Percentiles rank a stretch among this genome's conserved stretches.
Conservation (phyloP, 257 asterid genomes). For the Plantago major region DNA sequence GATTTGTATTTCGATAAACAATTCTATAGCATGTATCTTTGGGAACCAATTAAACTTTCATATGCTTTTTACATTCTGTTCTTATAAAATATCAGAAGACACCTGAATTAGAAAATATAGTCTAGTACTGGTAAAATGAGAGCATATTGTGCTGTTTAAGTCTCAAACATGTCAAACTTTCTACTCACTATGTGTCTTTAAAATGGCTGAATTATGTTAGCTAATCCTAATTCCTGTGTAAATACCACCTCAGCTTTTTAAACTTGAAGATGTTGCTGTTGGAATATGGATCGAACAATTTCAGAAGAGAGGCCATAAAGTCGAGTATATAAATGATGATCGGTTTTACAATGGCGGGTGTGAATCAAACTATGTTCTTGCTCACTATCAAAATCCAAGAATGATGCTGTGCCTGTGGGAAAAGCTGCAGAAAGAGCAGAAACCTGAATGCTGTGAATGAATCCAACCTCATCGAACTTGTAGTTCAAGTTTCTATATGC, state of each 20-base stretch:
- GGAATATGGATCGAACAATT: slow-evolving; percentile 85
- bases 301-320: slow-evolving; percentile 35
- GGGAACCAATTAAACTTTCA: no score
- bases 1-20: no score
- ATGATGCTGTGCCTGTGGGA: slow-evolving; percentile 84
- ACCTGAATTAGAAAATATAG: no score
- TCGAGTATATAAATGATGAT: slow-evolving; percentile 54
- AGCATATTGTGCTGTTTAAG: no score
- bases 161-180: no score
- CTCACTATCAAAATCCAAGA: slow-evolving; percentile 89
- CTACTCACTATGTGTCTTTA: no score
- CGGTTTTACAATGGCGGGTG: slow-evolving; percentile 74
- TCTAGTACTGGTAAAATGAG: no score
- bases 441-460: slow-evolving; percentile 77
- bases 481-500: no score
- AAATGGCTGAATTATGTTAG: no score
- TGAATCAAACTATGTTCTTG: slow-evolving; percentile 68
- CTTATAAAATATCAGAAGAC: no score
- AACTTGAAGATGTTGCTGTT: slow-evolving; percentile 94
- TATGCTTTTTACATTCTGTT: no score
- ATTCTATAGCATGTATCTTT: no score
- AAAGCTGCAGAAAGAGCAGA: slow-evolving; percentile 61
- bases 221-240: not conserved
- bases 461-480: not conserved
- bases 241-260: slow-evolving; percentile 51